phyloP scores from a whole-genome alignment of 2,329 filamentous ascomycete genomes.

The Colletotrichum spaethianum region DNA sequence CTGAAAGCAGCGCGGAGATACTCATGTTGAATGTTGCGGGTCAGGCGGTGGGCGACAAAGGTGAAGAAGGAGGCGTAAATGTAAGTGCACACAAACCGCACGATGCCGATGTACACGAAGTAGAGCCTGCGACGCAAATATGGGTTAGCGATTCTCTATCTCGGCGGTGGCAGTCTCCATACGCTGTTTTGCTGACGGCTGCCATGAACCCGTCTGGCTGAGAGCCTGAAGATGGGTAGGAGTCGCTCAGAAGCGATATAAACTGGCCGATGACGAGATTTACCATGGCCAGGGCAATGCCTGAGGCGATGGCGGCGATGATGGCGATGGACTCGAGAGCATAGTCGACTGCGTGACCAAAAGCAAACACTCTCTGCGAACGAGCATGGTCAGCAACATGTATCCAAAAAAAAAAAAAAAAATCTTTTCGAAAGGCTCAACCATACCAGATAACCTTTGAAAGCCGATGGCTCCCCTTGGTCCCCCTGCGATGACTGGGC shows the following conservation, averaged over 20 bases:
- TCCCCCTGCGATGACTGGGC: not conserved
- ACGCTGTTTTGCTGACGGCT: not conserved
- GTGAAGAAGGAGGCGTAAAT: constrained; percentile 52
- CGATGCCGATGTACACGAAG: constrained; percentile 65
- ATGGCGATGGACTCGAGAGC: constrained; percentile 3
- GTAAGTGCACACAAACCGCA: constrained; percentile 59
- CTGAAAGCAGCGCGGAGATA: constrained; percentile 61
- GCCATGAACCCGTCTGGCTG: not conserved
- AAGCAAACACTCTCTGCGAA: constrained; percentile 45
- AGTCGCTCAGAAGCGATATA: not conserved
- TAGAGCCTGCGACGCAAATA: constrained; percentile 49
- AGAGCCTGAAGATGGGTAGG: not conserved
- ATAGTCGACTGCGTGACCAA: constrained; percentile 37
- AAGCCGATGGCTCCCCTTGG: not conserved
- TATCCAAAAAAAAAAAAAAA: not conserved
- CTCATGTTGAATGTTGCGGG: constrained; percentile 55
- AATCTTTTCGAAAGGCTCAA: not conserved
- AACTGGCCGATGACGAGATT: constrained; percentile 18
- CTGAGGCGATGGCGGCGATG: constrained; percentile 13
- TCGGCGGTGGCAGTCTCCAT: not conserved
- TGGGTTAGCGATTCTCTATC: not conserved
- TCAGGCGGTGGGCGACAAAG: constrained; percentile 59
- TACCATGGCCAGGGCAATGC: constrained; percentile 10
- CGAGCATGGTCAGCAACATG: not conserved
- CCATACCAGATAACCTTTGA: not conserved